Evolutionary conservation across 1,284 basidiomycete genomes (phyloP), one percentile per base, ranked within the genome.

Genomic region (Pseudozyma sp.): DNA sequence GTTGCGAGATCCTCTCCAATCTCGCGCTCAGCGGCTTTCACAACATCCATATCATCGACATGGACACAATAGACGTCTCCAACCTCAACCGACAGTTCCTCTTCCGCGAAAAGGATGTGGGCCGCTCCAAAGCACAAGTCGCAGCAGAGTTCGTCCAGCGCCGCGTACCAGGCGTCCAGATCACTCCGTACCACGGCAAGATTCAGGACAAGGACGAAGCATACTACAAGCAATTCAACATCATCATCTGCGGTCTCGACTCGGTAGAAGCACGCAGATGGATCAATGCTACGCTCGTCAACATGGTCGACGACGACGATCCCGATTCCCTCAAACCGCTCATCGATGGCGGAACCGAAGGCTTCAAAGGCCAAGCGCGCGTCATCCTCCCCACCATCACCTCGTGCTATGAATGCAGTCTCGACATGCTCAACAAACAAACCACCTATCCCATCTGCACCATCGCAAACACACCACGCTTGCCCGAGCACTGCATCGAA

Each of bases 41-140:
- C 84, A 92, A 99, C 82, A 97, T 99, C 70, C 94, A 99, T 87
- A 94, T 99, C 76, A 99, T 99, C 84, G 97, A 99, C 87, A 99
- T 99, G 96, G 97, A 99, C 87, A 98, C 96, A 5, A 99, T 99
- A 84, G 97, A 99, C 85, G 93, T 99, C 80, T 97, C 94, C 81
- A 99, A 99, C 83, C 88, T 99, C 77, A 99, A 99, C 86, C 89
- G 97, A 47, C 97, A 99, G 85, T 99, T 99, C 85, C 87, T 99
- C 46, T 99, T 99, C 87, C 89, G 94, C 75, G 90, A 87, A 39
- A 91, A 90, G 80, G 97, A 99, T 83, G 94, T 99, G 2, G 97
- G 97, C 10, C 89, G 93, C 77, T 90, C 95, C 4, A 99, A 99
- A 85, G 96, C 97, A 1, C 91, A 88, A 39, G 92, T 93, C 4